These are phyloP conservation scores for Mycena citricolor DNA, from an alignment of 1,284 basidiomycete genomes.

Conservation along the genomic window DNA sequence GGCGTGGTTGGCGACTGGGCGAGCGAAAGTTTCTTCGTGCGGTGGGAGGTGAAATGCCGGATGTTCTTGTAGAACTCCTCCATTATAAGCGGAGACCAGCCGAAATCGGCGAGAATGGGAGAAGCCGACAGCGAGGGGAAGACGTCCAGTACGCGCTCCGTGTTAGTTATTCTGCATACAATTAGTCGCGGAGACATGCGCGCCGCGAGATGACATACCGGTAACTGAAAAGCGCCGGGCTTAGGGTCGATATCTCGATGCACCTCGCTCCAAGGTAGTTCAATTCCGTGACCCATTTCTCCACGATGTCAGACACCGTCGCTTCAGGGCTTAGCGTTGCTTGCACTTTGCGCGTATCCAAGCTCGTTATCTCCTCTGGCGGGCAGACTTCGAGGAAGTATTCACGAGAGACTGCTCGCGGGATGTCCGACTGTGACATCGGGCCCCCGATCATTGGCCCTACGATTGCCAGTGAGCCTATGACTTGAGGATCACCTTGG, in stretches of 20 bases:
- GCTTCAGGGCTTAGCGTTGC: not conserved
- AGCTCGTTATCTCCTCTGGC: conserved; percentile 29
- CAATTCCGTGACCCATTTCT: conserved; percentile 10
- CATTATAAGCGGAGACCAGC: conserved; percentile 46
- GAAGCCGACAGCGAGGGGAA: conserved; percentile 43
- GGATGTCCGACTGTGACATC: conserved; percentile 30
- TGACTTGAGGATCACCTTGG: conserved; percentile 1
- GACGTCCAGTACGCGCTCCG: conserved; percentile 39
- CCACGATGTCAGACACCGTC: conserved; percentile 7
- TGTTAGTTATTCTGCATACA: conserved; percentile 16
- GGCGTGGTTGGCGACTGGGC: conserved; percentile 3
- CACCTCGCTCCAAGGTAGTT: conserved; percentile 4
- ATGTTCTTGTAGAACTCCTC: conserved; percentile 38
- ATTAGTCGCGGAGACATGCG: conserved; percentile 35
- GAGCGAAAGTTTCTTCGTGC: conserved; percentile 22
- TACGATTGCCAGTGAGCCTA: conserved; percentile 19
- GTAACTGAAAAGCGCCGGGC: conserved; percentile 15
- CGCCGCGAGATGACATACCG: conserved; percentile 22
- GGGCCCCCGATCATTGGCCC: conserved; percentile 38
- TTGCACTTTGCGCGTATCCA: conserved; percentile 28
- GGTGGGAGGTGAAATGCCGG: conserved; percentile 33
- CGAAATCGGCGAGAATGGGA: conserved; percentile 44
- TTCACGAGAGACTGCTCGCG: conserved; percentile 44
- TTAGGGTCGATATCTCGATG: conserved; percentile 10
- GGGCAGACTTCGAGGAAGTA: conserved; percentile 45